phyloP scores from a whole-genome alignment of 2,329 filamentous ascomycete species.

The Bipolaris sorokiniana region DNA sequence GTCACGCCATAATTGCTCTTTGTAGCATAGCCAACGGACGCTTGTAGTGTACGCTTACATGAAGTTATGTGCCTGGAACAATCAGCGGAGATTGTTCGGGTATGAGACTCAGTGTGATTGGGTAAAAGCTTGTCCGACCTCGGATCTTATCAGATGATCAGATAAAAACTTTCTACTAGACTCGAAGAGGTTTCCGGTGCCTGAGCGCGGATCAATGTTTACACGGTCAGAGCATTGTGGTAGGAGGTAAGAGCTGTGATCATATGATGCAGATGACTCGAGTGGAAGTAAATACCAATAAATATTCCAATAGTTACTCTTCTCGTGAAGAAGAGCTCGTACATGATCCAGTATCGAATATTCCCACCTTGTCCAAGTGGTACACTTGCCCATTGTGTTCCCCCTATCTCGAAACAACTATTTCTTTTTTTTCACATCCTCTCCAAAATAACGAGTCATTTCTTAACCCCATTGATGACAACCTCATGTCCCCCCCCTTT shows the following conservation, averaged over 20 bases:
- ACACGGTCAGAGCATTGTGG: neutral
- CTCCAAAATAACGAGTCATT: neutral
- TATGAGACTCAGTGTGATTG: constrained; percentile 3
- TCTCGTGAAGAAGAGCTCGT: no score
- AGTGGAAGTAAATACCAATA: neutral
- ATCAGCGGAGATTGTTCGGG: constrained; percentile 11
- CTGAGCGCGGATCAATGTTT: neutral
- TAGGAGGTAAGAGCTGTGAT: neutral
- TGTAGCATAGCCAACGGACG: neutral
- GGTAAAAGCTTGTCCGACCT: constrained; percentile 6
- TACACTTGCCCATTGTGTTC: no score
- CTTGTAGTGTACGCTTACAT: neutral
- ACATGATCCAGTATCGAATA: no score
- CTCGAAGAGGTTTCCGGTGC: neutral
- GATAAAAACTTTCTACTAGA: constrained; percentile 12
- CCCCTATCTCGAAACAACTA: no score
- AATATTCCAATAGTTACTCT: no score
- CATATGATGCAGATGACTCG: no score
- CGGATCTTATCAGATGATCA: constrained; percentile 28
- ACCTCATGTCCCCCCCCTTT: neutral
- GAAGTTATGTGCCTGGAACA: neutral
- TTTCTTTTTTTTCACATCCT: no score
- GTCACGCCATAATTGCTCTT: neutral
- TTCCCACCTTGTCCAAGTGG: no score
- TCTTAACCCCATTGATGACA: constrained; percentile 20